Base-by-base conservation (phyloP, 164 flowering plant genomes). In the Taxillus chinensis region DNA sequence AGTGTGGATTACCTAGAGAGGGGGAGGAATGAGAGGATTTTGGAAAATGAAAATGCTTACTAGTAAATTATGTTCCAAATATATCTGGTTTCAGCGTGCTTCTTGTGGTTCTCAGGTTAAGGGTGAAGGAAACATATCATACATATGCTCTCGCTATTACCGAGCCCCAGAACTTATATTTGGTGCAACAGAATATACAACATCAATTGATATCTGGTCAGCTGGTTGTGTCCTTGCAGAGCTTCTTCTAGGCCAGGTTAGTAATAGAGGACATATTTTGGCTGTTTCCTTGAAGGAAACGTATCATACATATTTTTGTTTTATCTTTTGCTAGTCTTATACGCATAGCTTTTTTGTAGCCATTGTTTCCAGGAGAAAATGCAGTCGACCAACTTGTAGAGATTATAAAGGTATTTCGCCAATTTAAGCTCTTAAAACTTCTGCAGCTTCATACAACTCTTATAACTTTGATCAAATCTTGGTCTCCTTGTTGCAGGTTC, bases 181-280 rank as follows among this genome's bases (percentile, higher is more conserved):
- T 84, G 98, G 98, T 63, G 98, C 98, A 42, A 84, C 98, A 14
- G 96, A 92, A 62, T 92, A 92, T 67, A 81, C 95, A 57, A 82
- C 96, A 8, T 87, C 96, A 42, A 88, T 92, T 70, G 98, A 92
- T 71, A 92, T 92, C 49, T 92, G 98, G 98, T 92, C 98, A 54
- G 98, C 93, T 60, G 98, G 98, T 59, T 92, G 98, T 76, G 93
- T 87, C 49, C 85, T 90, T 75, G 96, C 96, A 9, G 96, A 90
- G 77, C 91, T 86, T 72, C 92, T 92, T 60, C 73, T 87, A 12
- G 96, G 95, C 67, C 96, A 89, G 90, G 96, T 92, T 55, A 48
- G 82, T 57, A 13, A 74, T 11, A 7, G 16, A 55, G 5, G 62
- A 27, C 46, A 55, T 37, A 4, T 50, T 45, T 14, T 40, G 50